Evolutionary conservation across 345 rosid species (phyloP).

Genomic region (Moricandia arvensis): DNA sequence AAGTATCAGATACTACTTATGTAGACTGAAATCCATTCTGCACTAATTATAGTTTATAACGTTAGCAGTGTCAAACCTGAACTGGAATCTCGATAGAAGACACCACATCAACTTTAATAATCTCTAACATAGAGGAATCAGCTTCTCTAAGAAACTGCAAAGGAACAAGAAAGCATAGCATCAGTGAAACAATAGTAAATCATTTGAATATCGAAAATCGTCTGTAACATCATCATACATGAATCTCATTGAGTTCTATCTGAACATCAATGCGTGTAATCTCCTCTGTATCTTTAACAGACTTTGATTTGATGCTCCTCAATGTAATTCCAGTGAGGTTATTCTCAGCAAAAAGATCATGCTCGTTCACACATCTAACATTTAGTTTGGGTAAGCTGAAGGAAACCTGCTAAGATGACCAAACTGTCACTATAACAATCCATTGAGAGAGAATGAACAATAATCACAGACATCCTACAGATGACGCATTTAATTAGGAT

Average conservation of each 20-base stretch:
- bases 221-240: conserved; percentile 49
- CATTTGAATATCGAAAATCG: conserved; percentile 26
- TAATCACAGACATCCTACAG: neutral
- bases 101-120: conserved; percentile 71
- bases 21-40: too few relatives aligned
- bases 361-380: conserved; percentile 71
- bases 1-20: neutral
- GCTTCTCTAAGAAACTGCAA: conserved; percentile 82
- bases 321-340: conserved; percentile 75
- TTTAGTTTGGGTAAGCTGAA: conserved; percentile 75
- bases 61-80: conserved; percentile 50
- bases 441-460: neutral
- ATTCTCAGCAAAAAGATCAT: conserved; percentile 60
- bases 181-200: conserved; percentile 18
- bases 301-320: conserved; percentile 60
- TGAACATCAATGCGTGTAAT: conserved; percentile 83
- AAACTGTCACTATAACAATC: neutral
- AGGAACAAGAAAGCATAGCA: conserved; percentile 17
- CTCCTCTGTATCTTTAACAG: conserved; percentile 79
- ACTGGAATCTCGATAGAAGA: conserved; percentile 19
- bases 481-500: too few relatives aligned
- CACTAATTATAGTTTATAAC: neutral
- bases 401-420: conserved; percentile 49
- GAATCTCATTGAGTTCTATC: conserved; percentile 86
- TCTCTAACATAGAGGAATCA: conserved; percentile 71